These are phyloP conservation scores for Rhynchospora tenuis DNA, from an alignment of 176 grass and related monocot genomes.

Conservation along the genomic window DNA sequence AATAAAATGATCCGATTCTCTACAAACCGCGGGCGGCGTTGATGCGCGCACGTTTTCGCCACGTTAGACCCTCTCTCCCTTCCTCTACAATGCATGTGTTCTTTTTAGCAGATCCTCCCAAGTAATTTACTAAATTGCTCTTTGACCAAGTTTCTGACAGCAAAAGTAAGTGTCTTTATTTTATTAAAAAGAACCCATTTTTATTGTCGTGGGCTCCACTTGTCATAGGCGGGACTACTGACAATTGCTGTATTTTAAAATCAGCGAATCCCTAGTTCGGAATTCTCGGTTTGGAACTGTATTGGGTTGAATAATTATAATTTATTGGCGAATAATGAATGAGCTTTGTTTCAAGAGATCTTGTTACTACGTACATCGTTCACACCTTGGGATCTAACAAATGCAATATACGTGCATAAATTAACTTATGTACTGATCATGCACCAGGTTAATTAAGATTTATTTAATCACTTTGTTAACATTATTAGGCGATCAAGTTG, in stretches of 20 bases:
- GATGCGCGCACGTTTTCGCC: constrained; percentile 13
- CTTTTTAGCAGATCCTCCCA: neutral
- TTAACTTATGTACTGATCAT: constrained; percentile 6
- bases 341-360: neutral
- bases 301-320: neutral
- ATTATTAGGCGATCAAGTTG: constrained; percentile 10
- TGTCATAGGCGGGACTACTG: neutral
- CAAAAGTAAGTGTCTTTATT: neutral
- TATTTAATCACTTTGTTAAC: neutral
- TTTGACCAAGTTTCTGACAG: neutral
- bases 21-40: constrained; percentile 6
- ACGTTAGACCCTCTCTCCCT: constrained; percentile 10
- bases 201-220: neutral
- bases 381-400: neutral
- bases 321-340: neutral
- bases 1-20: neutral
- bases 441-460: neutral
- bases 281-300: neutral
- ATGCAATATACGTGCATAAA: neutral
- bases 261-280: neutral
- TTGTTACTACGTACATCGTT: no score
- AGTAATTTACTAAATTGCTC: neutral
- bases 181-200: neutral
- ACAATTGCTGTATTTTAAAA: neutral
- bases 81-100: neutral